Base-by-base conservation (phyloP, 2,329 filamentous ascomycete genomes). In the Hymenoscyphus occultus region DNA sequence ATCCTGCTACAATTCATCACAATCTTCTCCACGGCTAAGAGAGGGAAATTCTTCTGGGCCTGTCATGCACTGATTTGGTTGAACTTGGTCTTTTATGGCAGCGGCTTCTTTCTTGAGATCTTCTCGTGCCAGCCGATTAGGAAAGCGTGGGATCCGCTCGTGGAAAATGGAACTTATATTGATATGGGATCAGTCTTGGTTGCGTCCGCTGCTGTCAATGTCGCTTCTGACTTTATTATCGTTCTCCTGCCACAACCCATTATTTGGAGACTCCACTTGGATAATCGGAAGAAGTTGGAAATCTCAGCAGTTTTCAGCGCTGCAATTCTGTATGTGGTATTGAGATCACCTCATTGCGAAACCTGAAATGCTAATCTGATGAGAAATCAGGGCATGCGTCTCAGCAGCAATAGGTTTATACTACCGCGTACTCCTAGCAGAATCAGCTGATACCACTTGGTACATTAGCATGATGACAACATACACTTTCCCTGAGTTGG, bases 61-160 rank as follows among this genome's bases (percentile, higher is more conserved):
- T 61, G 59, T 31, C 39, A 61, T 35, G 59, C 59, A 2, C 39
- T 61, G 5, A 61, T 61, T 22, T 61, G 39, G 40, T 28, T 61
- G 2, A 61, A 61, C 28, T 61, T 61, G 16, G 13, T 51, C 19
- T 14, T 51, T 9, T 61, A 61, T n/a, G 31, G 9, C 1, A 40
- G 3, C 42, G 3, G n/a, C 28, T 32, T 51, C 59, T 61, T 61
- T 28, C 10, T 61, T 4, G 59, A 61, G 51, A 61, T 48, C 5
- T 61, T 61, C 42, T 9, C 59, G n/a, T 61, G 59, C 19, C 28
- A 51, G 13, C 59, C 59, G 14, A 51, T 45, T 2, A 40, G 40
- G 10, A 61, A 61, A 48, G 42, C 42, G 31, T 61, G 59, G 59
- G 32, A 61, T 51, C 59, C 59, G 2, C 5, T 61, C 13, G 31